These are phyloP conservation scores for Trypanosoma cruzi DNA, from an alignment of 208 protist genomes.

Conservation along the genomic window DNA sequence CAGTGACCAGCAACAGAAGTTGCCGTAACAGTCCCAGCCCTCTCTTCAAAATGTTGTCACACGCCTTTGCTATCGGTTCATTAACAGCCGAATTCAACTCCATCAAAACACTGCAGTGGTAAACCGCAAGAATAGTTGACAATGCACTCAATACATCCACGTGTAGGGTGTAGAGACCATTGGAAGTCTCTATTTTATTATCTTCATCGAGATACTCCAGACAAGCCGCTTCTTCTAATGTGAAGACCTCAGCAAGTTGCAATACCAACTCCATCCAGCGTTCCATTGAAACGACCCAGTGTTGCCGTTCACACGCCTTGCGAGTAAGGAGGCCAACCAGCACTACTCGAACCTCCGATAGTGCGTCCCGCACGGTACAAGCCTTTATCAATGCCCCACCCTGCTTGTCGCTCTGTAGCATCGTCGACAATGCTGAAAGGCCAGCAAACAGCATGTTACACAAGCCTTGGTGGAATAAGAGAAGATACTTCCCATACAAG, in stretches of 20 bases:
- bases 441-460: constrained; percentile 17
- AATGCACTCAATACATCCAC: constrained; percentile 9
- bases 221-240: neutral
- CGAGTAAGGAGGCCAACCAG: constrained; percentile 13
- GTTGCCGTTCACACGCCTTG: neutral
- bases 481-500: constrained; percentile 21
- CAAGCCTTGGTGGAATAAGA: constrained; percentile 8
- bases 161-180: neutral
- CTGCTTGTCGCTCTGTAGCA: neutral
- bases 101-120: neutral
- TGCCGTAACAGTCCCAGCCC: neutral
- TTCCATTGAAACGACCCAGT: neutral
- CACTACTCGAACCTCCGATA: neutral
- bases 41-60: neutral
- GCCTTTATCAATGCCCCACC: neutral
- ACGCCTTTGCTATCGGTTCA: no score
- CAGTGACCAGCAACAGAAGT: neutral
- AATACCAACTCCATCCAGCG: constrained; percentile 10
- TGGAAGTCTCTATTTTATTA: neutral
- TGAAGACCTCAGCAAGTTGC: neutral
- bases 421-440: neutral
- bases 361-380: neutral
- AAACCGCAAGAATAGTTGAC: neutral
- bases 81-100: neutral
- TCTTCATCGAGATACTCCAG: neutral